Base-by-base conservation (phyloP, 495 filamentous ascomycete genomes). In the Penicillium daleae region DNA sequence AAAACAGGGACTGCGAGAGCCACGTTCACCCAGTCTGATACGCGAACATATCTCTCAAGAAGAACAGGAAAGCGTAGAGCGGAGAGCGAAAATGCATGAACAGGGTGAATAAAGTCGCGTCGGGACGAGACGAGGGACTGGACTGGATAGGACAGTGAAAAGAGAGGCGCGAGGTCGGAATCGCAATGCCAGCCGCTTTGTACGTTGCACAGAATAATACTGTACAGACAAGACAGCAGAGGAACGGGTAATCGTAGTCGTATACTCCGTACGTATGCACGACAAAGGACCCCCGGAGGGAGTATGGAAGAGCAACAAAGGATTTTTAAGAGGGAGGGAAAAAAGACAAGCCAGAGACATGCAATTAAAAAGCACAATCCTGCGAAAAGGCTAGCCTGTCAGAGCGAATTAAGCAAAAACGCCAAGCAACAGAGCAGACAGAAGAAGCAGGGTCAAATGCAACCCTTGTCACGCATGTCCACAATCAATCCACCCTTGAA, bases 21-120 rank as follows among this genome's bases (percentile, higher is more conserved):
- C 64, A 17, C 21, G 21, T 57, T 61, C 66, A 68, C 57, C 66
- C 60, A 17, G 68, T 71, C 27, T 71, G 68, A 33, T 68, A 66
- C 57, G 57, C 33, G 35, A 49, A 71, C 68, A 71, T 71, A 37
- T 63, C 60, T 37, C 21, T 13, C 3, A 19, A 9, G 17, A 51
- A 15, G 29, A 22, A 56, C 17, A 42, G 17, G 24, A 22, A 56
- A n/a, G n/a, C n/a, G n/a, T 27, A 3, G 21, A 56, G 54, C 29
- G 21, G 22, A 57, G 32, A 32, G 49, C 26, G 49, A 52, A 52
- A 9, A 52, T 31, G 24, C 49, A 35, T 52, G 52, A 32, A 31
- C 22, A n/a, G 35, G 40, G 31, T 9, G 19, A 33, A 7, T 2
- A 31, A 22, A 22, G 19, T 1, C n/a, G 40, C 40, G 40, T 44